Evolutionary conservation across 192 early-diverging fungal species (phyloP).

Genomic region (Linnemannia elongata): DNA sequence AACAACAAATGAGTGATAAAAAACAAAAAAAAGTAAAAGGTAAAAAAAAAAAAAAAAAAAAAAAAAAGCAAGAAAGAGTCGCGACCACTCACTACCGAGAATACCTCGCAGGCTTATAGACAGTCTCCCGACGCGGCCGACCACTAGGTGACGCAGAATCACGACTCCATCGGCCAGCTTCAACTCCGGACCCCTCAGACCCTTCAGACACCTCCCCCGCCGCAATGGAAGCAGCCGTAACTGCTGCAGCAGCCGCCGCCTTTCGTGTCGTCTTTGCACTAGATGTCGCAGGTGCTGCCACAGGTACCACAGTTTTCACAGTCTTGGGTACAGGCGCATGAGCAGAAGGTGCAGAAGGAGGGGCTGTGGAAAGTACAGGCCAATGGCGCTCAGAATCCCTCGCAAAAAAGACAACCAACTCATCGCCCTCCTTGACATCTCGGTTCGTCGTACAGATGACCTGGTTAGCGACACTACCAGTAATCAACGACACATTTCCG

Average conservation of each 20-base stretch:
- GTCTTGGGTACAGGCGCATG: no score
- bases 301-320: background rate
- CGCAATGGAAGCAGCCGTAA: background rate
- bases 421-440: conserved; percentile 80
- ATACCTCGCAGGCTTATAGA: conserved; percentile 41
- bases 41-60: conserved; percentile 1
- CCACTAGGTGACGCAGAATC: background rate
- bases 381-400: conserved; percentile 81
- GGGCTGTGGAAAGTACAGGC: conserved; percentile 29
- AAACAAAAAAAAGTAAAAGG: background rate
- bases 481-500: conserved; percentile 82
- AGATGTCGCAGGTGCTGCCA: background rate
- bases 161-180: background rate
- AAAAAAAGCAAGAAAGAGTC: background rate
- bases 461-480: conserved; percentile 88
- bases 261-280: no score
- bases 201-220: background rate
- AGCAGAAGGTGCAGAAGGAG: background rate
- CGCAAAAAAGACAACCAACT: conserved; percentile 91
- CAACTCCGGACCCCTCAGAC: background rate
- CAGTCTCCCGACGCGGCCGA: conserved; percentile 45
- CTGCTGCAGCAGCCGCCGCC: no score
- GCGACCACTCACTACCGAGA: conserved; percentile 10
- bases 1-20: background rate
- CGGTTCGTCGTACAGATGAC: conserved; percentile 84